Base-by-base conservation (phyloP, 2,329 filamentous ascomycete species). In the Cephalotrichum gorgonifer region DNA sequence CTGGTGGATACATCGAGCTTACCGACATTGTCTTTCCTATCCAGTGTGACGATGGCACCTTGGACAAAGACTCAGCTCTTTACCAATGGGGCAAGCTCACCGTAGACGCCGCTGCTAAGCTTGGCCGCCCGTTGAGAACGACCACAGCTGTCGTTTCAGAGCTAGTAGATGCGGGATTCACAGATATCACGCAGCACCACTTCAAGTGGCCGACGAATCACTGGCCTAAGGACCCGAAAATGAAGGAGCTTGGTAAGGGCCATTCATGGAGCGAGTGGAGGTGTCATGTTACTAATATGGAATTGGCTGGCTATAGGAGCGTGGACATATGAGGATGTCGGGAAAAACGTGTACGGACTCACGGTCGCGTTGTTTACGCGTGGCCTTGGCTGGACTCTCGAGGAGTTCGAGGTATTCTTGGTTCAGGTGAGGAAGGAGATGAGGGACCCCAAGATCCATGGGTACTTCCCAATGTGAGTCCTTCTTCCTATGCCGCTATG, bases 341-440 rank as follows among this genome's bases (percentile, higher is more conserved):
- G 53, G 23, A 49, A 52, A 7, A 55, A 55, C 20, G 42, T 62
- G n/a, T 58, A 64, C 42, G 62, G 54, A 11, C 53, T 65, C 50
- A 58, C 54, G 14, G 56, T 66, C 54, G 58, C 59, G 3, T 51
- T 64, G 22, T 61, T 64, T 49, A 63, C 62, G 8, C 59, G 62
- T 27, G 54, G 54, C 4, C 53, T 63, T 25, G 57, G 58, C 11
- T 65, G 63, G 64, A 54, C 55, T 0, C 53, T 52, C 30, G 56
- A 59, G 7, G 59, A 65, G 41, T 58, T 60, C 9, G 17, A 58
- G 17, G 55, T 56, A 4, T 61, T 63, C 46, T 53, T 58, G n/a
- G 55, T 54, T 8, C 48, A 61, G 38, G 56, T 63, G 6, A 56
- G 57, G 28, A 57, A 54, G 15, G 61, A 64, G 20, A 44, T 64